Conservation (phyloP, 192 early-diverging fungal species). For the Kappamyces sp. region DNA sequence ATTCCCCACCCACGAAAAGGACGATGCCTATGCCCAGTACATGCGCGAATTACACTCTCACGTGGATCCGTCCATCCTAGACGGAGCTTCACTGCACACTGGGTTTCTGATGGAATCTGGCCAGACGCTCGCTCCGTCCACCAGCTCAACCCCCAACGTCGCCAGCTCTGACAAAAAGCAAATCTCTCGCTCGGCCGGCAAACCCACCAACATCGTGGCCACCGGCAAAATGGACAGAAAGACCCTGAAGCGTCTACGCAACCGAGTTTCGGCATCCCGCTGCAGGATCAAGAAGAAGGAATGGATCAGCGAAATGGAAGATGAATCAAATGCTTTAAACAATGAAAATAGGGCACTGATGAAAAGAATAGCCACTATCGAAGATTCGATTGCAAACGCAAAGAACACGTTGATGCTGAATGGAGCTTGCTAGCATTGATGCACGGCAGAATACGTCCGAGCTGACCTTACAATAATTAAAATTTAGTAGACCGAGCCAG, state of each 20-base stretch:
- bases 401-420: conserved; percentile 7
- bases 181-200: not conserved
- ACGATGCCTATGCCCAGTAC: too few relatives aligned
- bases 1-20: too few relatives aligned
- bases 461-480: conserved; percentile 9
- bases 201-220: conserved; percentile 18
- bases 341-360: conserved; percentile 14
- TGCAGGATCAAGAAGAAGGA: conserved; percentile 20
- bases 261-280: conserved; percentile 18
- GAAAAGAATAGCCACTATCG: not conserved
- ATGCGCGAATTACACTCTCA: too few relatives aligned
- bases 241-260: conserved; percentile 18
- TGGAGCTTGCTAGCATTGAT: not conserved
- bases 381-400: conserved; percentile 11
- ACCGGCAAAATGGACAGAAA: conserved; percentile 16
- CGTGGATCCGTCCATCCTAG: too few relatives aligned
- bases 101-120: too few relatives aligned
- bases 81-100: too few relatives aligned
- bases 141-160: too few relatives aligned
- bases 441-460: not conserved
- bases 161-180: too few relatives aligned
- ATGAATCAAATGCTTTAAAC: not conserved
- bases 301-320: conserved; percentile 19
- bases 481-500: conserved; percentile 31
- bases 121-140: too few relatives aligned